Evolutionary conservation across 2,329 filamentous ascomycete species (phyloP).

Genomic region (Pseudofabraea citricarpa): DNA sequence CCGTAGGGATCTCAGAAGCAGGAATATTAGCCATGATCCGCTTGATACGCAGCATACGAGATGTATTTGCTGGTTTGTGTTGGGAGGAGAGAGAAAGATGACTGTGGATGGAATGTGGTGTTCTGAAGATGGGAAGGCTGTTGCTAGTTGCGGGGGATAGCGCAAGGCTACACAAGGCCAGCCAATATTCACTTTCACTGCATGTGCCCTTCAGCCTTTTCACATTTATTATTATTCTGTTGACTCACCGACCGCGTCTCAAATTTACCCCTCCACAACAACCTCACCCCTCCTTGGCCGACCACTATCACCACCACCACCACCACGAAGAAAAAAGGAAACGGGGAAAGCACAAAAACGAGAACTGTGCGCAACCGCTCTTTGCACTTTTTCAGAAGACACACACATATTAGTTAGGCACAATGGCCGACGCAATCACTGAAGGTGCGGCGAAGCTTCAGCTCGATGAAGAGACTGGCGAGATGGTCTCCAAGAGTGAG

Average conservation of each 20-base stretch:
- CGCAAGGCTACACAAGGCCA: background rate
- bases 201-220: no score
- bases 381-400: background rate
- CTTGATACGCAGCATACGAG: no score
- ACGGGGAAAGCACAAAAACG: no score
- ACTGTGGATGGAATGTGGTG: background rate
- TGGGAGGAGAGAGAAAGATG: background rate
- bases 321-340: no score
- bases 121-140: background rate
- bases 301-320: no score
- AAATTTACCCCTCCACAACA: no score
- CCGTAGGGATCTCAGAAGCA: slow-evolving; percentile 24
- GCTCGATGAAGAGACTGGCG: slow-evolving; percentile 59
- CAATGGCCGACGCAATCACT: slow-evolving; percentile 42
- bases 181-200: no score
- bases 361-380: no score
- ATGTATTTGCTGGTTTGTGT: no score
- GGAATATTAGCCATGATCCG: slow-evolving; percentile 22
- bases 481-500: slow-evolving; percentile 61
- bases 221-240: no score
- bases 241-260: no score
- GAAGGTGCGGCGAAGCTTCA: slow-evolving; percentile 49
- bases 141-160: background rate
- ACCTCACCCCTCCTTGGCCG: no score
- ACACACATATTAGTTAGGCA: slow-evolving; percentile 3